These are phyloP conservation scores for Leptomonas pyrrhocoris DNA, from an alignment of 208 protist genomes.

Conservation along the genomic window DNA sequence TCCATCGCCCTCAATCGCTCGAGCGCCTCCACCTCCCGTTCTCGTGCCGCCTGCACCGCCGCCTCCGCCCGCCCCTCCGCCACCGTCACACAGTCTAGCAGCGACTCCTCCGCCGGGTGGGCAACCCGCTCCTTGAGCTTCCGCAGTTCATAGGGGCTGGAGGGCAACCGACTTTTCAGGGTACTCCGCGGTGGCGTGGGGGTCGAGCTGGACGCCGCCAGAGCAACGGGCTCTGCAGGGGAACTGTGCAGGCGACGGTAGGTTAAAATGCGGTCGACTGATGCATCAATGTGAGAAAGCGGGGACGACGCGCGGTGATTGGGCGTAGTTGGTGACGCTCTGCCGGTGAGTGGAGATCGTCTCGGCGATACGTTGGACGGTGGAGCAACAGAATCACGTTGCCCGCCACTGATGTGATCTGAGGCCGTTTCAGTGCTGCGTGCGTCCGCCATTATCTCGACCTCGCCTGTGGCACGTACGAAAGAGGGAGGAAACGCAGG, in stretches of 20 bases:
- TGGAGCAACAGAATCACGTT: too few species aligned
- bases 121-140: neutral
- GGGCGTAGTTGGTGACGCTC: too few species aligned
- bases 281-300: neutral
- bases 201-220: neutral
- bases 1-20: neutral
- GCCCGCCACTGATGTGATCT: too few species aligned
- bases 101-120: neutral
- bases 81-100: neutral
- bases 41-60: neutral
- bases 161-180: neutral
- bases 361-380: too few species aligned
- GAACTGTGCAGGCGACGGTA: neutral
- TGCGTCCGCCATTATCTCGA: neutral
- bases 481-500: neutral
- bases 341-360: too few species aligned
- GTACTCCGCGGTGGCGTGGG: neutral
- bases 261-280: neutral
- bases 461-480: constrained; percentile 6
- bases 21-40: neutral
- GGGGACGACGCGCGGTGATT: neutral
- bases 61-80: neutral
- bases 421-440: neutral
- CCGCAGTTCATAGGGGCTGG: constrained; percentile 1
- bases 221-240: neutral